Conservation (phyloP, 306 rosid genomes). For the Rosa persica region DNA sequence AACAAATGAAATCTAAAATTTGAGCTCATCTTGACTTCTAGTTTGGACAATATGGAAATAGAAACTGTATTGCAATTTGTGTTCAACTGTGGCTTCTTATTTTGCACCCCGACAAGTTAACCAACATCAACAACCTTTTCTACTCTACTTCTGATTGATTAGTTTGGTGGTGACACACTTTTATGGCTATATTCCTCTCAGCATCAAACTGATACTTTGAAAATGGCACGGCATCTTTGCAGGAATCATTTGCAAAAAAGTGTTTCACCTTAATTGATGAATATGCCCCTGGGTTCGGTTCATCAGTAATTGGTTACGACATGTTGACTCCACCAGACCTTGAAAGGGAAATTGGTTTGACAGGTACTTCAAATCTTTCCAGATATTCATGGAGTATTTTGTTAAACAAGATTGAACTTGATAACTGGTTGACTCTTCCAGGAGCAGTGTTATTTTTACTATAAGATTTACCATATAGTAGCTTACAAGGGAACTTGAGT, state of each 20-base stretch:
- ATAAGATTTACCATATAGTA: background rate
- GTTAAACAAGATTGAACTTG: background rate
- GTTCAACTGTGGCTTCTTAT: background rate
- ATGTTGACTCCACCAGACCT: slow-evolving; percentile 98
- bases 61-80: background rate
- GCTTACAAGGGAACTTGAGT: background rate
- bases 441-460: background rate
- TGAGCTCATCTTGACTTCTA: background rate
- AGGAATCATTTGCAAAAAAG: slow-evolving; percentile 74
- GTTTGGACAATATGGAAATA: background rate
- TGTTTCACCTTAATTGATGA: slow-evolving; percentile 80
- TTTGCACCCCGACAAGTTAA: background rate
- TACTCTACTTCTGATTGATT: background rate
- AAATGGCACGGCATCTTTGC: slow-evolving; percentile 7
- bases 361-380: slow-evolving; percentile 48
- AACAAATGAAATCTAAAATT: background rate
- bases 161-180: background rate
- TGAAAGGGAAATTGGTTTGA: slow-evolving; percentile 87
- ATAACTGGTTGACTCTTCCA: background rate
- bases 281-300: slow-evolving; percentile 86
- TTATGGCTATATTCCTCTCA: background rate
- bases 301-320: slow-evolving; percentile 76
- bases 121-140: background rate
- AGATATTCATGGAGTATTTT: background rate
- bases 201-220: background rate